These are phyloP conservation scores for Wallacemonas sp. DNA, from an alignment of 208 protist species.

Conservation along the genomic window DNA sequence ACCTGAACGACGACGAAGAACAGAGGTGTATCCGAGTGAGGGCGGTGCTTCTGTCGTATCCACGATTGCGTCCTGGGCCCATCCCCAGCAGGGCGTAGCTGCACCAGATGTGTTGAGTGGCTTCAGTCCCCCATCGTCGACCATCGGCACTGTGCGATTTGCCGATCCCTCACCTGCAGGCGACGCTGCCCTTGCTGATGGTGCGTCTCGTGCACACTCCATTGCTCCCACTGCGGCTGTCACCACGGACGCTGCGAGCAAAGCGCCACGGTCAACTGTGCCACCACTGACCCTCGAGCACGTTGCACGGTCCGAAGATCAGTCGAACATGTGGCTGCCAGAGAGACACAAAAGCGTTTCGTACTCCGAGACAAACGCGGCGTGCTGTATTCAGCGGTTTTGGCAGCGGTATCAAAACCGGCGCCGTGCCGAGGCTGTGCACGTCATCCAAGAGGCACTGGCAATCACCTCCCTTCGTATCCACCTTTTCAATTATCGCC, in stretches of 20 bases:
- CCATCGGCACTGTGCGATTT: background rate
- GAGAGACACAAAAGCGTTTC: background rate
- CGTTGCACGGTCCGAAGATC: too few relatives aligned
- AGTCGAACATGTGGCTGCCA: background rate
- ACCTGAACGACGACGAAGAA: slow-evolving; percentile 1
- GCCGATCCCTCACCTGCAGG: background rate
- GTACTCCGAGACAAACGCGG: background rate
- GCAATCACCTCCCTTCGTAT: background rate
- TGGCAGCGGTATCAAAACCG: background rate
- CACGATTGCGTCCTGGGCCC: too few relatives aligned
- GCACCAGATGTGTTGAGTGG: too few relatives aligned
- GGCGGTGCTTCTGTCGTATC: too few relatives aligned
- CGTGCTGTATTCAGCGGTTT: background rate
- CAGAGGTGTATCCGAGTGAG: background rate
- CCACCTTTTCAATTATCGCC: slow-evolving; percentile 15
- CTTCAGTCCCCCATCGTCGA: slow-evolving; percentile 9
- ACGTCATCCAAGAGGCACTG: background rate
- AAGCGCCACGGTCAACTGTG: too few relatives aligned
- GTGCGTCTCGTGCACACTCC: background rate
- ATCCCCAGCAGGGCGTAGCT: too few relatives aligned
- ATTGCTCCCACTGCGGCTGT: background rate
- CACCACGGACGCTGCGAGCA: background rate
- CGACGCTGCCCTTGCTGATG: background rate
- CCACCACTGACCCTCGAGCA: too few relatives aligned
- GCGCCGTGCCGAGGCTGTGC: slow-evolving; percentile 1